Percentiles rank a stretch among this genome's conserved stretches.
Evolutionary conservation across 371 early-diverging fungal genomes (phyloP).

Genomic region (Chytridium lagenaria): DNA sequence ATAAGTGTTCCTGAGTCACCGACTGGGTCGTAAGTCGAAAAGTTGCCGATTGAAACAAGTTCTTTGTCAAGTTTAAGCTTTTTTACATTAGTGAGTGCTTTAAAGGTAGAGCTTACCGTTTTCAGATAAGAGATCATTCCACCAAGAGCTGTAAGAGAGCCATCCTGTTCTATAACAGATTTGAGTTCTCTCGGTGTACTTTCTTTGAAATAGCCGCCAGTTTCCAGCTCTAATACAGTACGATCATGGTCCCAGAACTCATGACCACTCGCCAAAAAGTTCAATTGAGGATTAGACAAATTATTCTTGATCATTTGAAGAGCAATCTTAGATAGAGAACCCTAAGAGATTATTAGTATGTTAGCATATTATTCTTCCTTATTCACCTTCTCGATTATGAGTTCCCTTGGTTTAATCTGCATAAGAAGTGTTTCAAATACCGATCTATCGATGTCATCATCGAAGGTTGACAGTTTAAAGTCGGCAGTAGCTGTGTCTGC

Average conservation of each 20-base stretch:
- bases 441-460: conserved; percentile 87
- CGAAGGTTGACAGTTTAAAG: conserved; percentile 79
- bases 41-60: conserved; percentile 82
- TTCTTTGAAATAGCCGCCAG: conserved; percentile 69
- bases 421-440: conserved; percentile 90
- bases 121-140: conserved; percentile 63
- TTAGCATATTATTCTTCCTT: not conserved
- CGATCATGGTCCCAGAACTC: conserved; percentile 86
- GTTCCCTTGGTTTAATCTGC: conserved; percentile 89
- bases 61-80: conserved; percentile 82
- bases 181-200: conserved; percentile 37
- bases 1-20: conserved; percentile 72
- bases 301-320: conserved; percentile 76
- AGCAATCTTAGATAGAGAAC: conserved; percentile 52
- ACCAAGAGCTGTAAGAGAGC: conserved; percentile 69
- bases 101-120: conserved; percentile 32
- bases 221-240: conserved; percentile 72
- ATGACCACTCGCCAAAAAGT: conserved; percentile 71
- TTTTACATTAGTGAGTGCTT: not conserved
- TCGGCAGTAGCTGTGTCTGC: conserved; percentile 96
- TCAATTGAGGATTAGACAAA: conserved; percentile 64
- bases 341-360: conserved; percentile 4
- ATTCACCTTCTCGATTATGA: conserved; percentile 76
- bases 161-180: conserved; percentile 40
- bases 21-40: conserved; percentile 68